Evolutionary conservation across 805 yeast species (phyloP).

Genomic region (Candida anglica): DNA sequence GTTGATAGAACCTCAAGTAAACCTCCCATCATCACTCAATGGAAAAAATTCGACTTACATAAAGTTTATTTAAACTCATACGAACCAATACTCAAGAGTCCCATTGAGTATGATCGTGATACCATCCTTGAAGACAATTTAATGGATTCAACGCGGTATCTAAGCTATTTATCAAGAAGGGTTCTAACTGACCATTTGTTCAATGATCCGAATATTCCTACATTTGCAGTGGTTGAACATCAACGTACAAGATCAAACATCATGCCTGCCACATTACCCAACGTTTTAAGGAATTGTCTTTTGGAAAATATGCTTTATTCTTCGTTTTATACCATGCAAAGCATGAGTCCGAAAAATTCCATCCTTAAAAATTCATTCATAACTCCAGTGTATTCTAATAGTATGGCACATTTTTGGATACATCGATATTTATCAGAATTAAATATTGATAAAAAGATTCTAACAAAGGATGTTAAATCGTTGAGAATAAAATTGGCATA

Average conservation of each 20-base stretch:
- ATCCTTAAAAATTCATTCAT: slow-evolving; percentile 15
- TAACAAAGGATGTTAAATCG: slow-evolving; percentile 2
- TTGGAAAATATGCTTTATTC: slow-evolving; percentile 35
- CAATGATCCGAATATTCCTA: slow-evolving; percentile 11
- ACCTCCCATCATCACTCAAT: slow-evolving; percentile 10
- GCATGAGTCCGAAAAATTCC: slow-evolving; percentile 4
- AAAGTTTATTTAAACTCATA: slow-evolving; percentile 7
- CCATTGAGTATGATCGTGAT: slow-evolving; percentile 8
- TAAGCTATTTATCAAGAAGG: slow-evolving; percentile 6
- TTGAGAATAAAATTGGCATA: slow-evolving; percentile 3
- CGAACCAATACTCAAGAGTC: slow-evolving; percentile 5
- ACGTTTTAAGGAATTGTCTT: slow-evolving; percentile 32
- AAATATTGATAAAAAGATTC: slow-evolving; percentile 1
- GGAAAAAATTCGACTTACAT: slow-evolving; percentile 26
- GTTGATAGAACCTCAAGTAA: not conserved
- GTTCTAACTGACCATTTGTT: slow-evolving; percentile 18
- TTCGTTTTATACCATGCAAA: slow-evolving; percentile 18
- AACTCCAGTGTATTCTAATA: slow-evolving; percentile 31
- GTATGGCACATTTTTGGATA: slow-evolving; percentile 37
- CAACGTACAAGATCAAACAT: slow-evolving; percentile 36
- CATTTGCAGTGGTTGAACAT: slow-evolving; percentile 31
- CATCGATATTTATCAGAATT: slow-evolving; percentile 25
- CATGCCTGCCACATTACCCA: slow-evolving; percentile 33
- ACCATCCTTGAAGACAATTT: slow-evolving; percentile 4
- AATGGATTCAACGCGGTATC: slow-evolving; percentile 8